Evolutionary conservation across 1,284 basidiomycete genomes (phyloP), one percentile per base, ranked within the genome.

Genomic region (Phlebopus sp.): DNA sequence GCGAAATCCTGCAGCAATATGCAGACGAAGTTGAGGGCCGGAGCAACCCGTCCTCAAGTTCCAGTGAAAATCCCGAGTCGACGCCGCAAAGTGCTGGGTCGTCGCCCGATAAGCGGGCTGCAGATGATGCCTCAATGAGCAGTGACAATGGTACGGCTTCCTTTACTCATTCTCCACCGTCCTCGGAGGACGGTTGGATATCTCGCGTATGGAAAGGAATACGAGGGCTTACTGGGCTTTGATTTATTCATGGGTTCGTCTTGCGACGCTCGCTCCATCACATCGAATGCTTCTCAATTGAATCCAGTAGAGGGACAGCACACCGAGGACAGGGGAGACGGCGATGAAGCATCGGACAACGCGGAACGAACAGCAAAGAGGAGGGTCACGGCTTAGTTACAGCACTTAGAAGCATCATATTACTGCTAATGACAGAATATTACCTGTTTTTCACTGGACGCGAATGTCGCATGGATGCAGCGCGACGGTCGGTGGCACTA

Each of bases 11-110:
- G 43, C 87, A 97, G 68, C 81, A 83, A 56, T 97, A 91, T 61
- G 94, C 91, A n/a, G 92, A 96, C 65, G 92, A 96, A 57, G 78
- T 92, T 15, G 92, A 95, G 70, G 91, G 90, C 49, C 78, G 77
- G 54, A 66, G 68, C 31, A 57, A 63, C 49, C 55, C 54, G 31
- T 38, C 43, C 21, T 55, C 56, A 44, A 60, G 59, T 32, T 44
- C 51, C 25, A 51, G 56, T 34, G 52, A 51, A 49, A 55, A 59
- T 44, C 42, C 25, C 27, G 58, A 52, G 23, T 36, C 58, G 42
- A 44, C 67, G 43, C 55, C 59, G 42, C 50, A 56, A 30, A 52
- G 56, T 46, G 53, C 68, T 40, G 56, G 59, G 44, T 44, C 54
- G 44, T 44, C 54, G 40, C 54, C 59, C 15, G 46, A 49, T 41